Percentiles rank a stretch among this genome's conserved stretches.
Conservation (phyloP, 2,329 filamentous ascomycete genomes). For the Penicillium sumatraense region DNA sequence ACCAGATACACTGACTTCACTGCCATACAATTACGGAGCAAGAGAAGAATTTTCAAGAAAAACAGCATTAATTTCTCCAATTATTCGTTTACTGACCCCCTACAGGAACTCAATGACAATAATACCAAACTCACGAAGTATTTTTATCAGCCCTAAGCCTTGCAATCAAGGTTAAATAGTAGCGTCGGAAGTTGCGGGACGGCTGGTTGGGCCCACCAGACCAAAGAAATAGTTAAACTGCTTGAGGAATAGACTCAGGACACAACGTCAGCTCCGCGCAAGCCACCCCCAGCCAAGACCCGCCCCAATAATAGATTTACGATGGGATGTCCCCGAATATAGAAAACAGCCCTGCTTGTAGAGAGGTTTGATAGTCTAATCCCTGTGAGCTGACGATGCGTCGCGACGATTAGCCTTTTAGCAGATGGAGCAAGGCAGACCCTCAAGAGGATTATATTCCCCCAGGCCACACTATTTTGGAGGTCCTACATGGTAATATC, state of each 20-base stretch:
- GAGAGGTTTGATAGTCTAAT: neutral
- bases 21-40: neutral
- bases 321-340: neutral
- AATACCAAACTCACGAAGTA: neutral
- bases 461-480: neutral
- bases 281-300: neutral
- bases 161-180: neutral
- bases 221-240: neutral
- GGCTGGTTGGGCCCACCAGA: neutral
- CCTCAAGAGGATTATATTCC: neutral
- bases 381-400: neutral
- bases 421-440: neutral
- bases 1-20: neutral
- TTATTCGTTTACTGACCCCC: no score
- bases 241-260: neutral
- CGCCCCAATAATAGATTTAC: neutral
- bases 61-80: no score
- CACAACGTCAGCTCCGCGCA: slow-evolving; percentile 1
- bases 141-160: neutral
- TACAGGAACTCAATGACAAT: no score
- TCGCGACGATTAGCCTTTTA: neutral
- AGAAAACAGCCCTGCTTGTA: neutral
- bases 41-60: no score
- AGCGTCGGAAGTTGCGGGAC: neutral
- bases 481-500: neutral